phyloP scores from a whole-genome alignment of 192 early-diverging fungal species.

The Chytriomyces confervae region DNA sequence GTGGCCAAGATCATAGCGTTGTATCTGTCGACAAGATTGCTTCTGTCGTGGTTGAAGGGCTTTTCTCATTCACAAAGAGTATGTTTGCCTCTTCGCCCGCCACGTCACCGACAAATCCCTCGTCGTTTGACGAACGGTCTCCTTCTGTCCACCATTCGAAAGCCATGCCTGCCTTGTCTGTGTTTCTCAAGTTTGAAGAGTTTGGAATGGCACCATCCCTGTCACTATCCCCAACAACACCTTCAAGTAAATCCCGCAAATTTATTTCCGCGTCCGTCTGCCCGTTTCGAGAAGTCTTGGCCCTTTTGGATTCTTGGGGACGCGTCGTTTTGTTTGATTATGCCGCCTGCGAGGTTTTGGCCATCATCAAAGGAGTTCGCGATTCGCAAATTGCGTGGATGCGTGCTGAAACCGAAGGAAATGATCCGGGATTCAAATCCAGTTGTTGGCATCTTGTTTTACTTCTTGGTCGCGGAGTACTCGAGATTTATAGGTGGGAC shows the following conservation, averaged over 20 bases:
- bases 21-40: conserved; percentile 11
- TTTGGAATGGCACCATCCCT: background rate
- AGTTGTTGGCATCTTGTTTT: background rate
- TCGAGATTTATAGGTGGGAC: background rate
- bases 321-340: conserved; percentile 10
- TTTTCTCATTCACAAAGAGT: conserved; percentile 7
- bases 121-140: background rate
- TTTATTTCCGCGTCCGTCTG: background rate
- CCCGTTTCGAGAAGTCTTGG: background rate
- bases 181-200: conserved; percentile 15
- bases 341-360: background rate
- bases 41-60: background rate
- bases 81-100: background rate
- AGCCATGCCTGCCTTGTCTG: background rate
- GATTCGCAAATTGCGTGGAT: conserved; percentile 20
- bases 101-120: background rate
- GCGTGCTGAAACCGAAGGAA: background rate
- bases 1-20: background rate
- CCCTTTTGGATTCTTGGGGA: conserved; percentile 20
- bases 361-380: conserved; percentile 11
- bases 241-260: background rate
- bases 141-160: background rate
- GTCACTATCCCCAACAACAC: background rate
- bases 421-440: no score
- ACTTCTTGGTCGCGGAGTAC: conserved; percentile 10